A percentile compares a stretch with the other conserved stretches of the same genome.
phyloP scores from a whole-genome alignment of 805 yeast species.

The Saturnispora diversa region DNA sequence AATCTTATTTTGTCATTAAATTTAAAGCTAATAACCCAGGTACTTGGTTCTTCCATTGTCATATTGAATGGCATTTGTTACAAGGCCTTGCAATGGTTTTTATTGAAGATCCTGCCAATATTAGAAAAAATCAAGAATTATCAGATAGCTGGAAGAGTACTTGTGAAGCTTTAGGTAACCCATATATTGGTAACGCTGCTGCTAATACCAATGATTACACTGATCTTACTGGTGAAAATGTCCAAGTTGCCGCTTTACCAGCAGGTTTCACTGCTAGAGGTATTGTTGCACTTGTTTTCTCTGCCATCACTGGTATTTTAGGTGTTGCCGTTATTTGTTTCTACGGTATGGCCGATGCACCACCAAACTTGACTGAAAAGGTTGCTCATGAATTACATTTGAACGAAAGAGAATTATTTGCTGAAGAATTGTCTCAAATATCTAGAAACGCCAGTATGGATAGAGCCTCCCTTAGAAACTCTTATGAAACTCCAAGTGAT shows the following conservation, averaged over 20 bases:
- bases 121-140: constrained; percentile 55
- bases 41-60: constrained; percentile 98
- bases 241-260: constrained; percentile 63
- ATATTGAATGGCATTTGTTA: constrained; percentile 94
- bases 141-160: constrained; percentile 51
- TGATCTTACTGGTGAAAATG: constrained; percentile 68
- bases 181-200: constrained; percentile 79
- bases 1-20: constrained; percentile 78
- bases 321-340: constrained; percentile 71
- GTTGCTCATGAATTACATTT: constrained; percentile 49
- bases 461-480: too few relatives aligned
- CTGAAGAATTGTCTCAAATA: constrained; percentile 8
- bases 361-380: constrained; percentile 49
- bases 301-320: constrained; percentile 73
- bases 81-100: constrained; percentile 84
- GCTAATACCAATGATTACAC: constrained; percentile 56
- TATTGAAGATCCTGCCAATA: constrained; percentile 72
- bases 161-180: constrained; percentile 51
- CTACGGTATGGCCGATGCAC: constrained; percentile 83
- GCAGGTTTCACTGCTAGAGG: constrained; percentile 92
- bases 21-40: constrained; percentile 95
- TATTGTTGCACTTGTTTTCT: constrained; percentile 87
- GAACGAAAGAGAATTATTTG: constrained; percentile 34
- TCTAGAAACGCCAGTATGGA: constrained; percentile 6
- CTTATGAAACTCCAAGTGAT: constrained; percentile 12